These are phyloP conservation scores for Thymus quinquecostatus DNA, from an alignment of 257 asterid species.

Conservation along the genomic window DNA sequence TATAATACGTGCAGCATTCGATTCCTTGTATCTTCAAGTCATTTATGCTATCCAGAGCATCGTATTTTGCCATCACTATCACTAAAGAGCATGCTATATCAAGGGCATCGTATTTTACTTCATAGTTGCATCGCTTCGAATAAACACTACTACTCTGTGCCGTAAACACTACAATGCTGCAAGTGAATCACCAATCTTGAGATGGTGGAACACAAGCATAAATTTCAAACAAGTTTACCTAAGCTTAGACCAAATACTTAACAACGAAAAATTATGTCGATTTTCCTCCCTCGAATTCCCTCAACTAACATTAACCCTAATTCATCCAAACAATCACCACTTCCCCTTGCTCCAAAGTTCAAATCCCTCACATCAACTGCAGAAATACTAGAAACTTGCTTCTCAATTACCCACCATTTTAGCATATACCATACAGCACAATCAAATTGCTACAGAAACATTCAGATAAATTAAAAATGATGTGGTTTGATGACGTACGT, in stretches of 20 bases:
- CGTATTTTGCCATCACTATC: background rate
- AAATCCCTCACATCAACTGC: no score
- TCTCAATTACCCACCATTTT: background rate
- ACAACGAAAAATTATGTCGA: no score
- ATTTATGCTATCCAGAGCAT: background rate
- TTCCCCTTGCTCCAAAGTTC: no score
- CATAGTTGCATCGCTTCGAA: slow-evolving; percentile 1
- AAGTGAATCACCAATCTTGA: slow-evolving; percentile 6
- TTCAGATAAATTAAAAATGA: background rate
- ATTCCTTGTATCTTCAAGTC: background rate
- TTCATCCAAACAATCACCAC: background rate
- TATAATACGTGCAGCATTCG: no score
- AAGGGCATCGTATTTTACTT: no score
- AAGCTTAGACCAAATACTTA: background rate
- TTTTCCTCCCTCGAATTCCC: no score
- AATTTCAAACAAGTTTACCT: background rate
- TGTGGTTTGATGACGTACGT: slow-evolving; percentile 72
- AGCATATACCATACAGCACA: background rate
- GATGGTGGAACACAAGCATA: background rate
- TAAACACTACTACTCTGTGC: slow-evolving; percentile 1
- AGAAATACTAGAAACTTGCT: background rate
- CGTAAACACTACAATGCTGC: slow-evolving; percentile 17
- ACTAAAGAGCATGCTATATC: no score
- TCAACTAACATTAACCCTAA: background rate
- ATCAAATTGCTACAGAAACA: background rate